These are phyloP conservation scores for Eucalyptus microcorys DNA, from an alignment of 345 rosid species.

Conservation along the genomic window DNA sequence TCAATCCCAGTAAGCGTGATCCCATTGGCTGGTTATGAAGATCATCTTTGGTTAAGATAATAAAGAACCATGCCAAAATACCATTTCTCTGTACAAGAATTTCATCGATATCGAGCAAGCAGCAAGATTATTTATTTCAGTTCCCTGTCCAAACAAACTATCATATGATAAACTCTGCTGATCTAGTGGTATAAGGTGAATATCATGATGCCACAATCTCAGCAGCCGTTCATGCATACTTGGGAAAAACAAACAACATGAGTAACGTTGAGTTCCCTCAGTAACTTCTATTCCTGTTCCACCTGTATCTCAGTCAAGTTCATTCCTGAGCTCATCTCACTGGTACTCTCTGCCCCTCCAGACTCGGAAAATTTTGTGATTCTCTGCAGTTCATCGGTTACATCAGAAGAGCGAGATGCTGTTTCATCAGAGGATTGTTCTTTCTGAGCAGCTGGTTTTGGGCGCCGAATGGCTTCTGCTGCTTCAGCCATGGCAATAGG, in stretches of 20 bases:
- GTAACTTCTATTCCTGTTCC: slow-evolving; percentile 23
- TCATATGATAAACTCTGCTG: not conserved
- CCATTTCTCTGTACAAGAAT: not conserved
- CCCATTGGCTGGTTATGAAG: not conserved
- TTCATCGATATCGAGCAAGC: not conserved
- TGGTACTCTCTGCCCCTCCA: slow-evolving; percentile 24
- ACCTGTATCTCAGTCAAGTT: slow-evolving; percentile 45
- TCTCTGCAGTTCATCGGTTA: slow-evolving; percentile 55
- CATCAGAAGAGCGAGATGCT: slow-evolving; percentile 16
- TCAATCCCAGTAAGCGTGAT: not conserved
- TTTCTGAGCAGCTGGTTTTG: slow-evolving; percentile 41
- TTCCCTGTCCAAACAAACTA: not conserved
- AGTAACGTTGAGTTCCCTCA: not conserved
- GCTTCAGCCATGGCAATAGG: slow-evolving; percentile 91
- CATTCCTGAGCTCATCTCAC: slow-evolving; percentile 19
- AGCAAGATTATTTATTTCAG: not conserved
- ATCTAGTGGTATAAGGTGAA: not conserved
- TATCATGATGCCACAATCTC: not conserved
- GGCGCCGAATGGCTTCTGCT: slow-evolving; percentile 88
- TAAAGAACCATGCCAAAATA: not conserved
- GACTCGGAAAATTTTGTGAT: slow-evolving; percentile 63
- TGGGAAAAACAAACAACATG: not conserved
- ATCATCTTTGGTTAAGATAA: not conserved
- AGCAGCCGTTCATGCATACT: not conserved
- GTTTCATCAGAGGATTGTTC: slow-evolving; percentile 40